Evolutionary conservation across 331 rosid genomes (phyloP).

Genomic region (Erythrophleum ivorense): DNA sequence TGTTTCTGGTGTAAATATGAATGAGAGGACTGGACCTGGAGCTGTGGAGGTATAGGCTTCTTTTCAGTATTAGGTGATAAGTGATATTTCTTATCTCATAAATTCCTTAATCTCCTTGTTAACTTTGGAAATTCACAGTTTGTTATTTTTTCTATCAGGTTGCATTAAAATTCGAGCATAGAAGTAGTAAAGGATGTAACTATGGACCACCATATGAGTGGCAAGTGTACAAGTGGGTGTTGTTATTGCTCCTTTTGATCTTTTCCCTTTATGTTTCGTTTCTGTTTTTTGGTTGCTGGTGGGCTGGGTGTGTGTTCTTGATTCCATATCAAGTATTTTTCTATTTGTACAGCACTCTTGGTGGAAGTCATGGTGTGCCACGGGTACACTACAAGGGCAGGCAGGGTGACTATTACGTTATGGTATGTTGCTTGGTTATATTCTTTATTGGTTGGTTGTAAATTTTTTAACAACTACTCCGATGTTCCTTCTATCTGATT

Average conservation of each 20-base stretch:
- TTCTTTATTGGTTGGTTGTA: constrained; percentile 5
- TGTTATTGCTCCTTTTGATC: constrained; percentile 14
- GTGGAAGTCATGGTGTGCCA: constrained; percentile 97
- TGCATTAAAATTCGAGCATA: constrained; percentile 94
- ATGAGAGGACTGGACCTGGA: constrained; percentile 68
- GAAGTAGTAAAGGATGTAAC: constrained; percentile 92
- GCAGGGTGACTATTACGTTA: constrained; percentile 90
- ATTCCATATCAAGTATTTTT: constrained; percentile 23
- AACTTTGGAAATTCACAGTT: not conserved
- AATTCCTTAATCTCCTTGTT: not conserved
- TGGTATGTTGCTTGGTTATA: constrained; percentile 59
- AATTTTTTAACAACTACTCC: constrained; percentile 17
- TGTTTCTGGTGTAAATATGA: constrained; percentile 37
- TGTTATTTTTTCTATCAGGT: constrained; percentile 57
- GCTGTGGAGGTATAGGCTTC: constrained; percentile 73
- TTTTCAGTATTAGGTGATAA: constrained; percentile 18
- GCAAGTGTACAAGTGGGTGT: constrained; percentile 90
- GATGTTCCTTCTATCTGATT: not conserved
- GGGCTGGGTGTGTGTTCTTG: constrained; percentile 34
- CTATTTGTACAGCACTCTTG: constrained; percentile 67
- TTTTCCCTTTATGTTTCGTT: not conserved
- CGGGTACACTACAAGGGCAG: constrained; percentile 88
- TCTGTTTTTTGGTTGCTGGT: not conserved
- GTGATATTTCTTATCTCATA: not conserved
- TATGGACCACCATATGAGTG: constrained; percentile 97